phyloP scores from a whole-genome alignment of 805 yeast genomes.

The Myxozyma mucilagina region DNA sequence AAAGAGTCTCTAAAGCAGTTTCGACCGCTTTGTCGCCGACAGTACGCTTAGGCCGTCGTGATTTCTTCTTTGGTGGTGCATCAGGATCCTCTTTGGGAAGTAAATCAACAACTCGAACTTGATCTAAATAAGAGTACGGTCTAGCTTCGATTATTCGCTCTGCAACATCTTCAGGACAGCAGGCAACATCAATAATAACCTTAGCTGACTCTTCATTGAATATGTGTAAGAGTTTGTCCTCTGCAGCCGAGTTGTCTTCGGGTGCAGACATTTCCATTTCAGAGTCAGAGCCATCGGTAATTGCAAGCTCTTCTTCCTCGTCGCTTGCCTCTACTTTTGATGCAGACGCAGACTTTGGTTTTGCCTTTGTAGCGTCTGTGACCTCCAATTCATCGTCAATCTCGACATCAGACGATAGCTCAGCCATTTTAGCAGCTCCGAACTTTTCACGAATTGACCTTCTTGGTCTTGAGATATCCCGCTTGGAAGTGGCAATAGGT shows the following conservation, averaged over 20 bases:
- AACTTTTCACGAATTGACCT: conserved; percentile 44
- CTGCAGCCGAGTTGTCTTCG: conserved; percentile 41
- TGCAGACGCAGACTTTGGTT: not conserved
- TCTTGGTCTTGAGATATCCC: conserved; percentile 37
- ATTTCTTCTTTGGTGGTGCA: conserved; percentile 35
- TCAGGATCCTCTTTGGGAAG: conserved; percentile 40
- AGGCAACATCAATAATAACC: conserved; percentile 79
- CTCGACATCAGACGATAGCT: conserved; percentile 20
- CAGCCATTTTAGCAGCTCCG: conserved; percentile 19
- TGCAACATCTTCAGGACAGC: conserved; percentile 67
- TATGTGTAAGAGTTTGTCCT: conserved; percentile 68
- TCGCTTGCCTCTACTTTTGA: conserved; percentile 10
- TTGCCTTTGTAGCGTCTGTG: conserved; percentile 3
- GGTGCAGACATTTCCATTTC: conserved; percentile 48
- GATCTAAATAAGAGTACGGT: conserved; percentile 64
- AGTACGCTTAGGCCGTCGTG: conserved; percentile 41
- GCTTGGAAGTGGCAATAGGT: conserved; percentile 34
- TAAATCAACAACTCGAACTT: conserved; percentile 60
- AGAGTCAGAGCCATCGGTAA: conserved; percentile 19
- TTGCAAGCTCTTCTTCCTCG: conserved; percentile 11
- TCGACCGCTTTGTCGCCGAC: conserved; percentile 62
- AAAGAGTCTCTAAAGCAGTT: conserved; percentile 55
- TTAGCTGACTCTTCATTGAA: conserved; percentile 72
- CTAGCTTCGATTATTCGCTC: conserved; percentile 61
- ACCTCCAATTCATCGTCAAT: conserved; percentile 5